Percentiles rank a stretch among this genome's conserved stretches.
These are phyloP conservation scores for Phytophthora chlamydospora DNA, from an alignment of 352 stramenopile species.

Conservation along the genomic window DNA sequence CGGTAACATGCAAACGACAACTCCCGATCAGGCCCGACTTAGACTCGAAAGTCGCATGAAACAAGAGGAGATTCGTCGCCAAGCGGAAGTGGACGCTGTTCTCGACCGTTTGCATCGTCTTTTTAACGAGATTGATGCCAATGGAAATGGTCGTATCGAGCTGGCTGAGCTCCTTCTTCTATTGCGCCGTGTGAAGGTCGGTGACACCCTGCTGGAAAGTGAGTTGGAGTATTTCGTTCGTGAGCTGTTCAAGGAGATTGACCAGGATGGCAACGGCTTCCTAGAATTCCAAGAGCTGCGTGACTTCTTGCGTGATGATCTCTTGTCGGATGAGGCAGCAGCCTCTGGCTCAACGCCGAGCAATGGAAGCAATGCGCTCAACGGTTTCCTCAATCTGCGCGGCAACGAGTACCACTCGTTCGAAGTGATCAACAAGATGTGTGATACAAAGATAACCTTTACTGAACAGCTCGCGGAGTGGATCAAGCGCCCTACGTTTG, in stretches of 20 bases:
- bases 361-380: slow-evolving; percentile 55
- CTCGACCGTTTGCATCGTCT: slow-evolving; percentile 60
- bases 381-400: slow-evolving; percentile 66
- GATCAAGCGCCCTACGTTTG: slow-evolving; percentile 50
- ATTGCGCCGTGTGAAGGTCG: slow-evolving; percentile 68
- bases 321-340: slow-evolving; percentile 40
- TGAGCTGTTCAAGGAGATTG: slow-evolving; percentile 90
- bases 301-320: slow-evolving; percentile 64
- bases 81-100: slow-evolving; percentile 62
- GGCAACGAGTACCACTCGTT: slow-evolving; percentile 73
- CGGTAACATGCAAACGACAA: slow-evolving; percentile 60
- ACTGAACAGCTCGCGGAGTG: slow-evolving; percentile 56
- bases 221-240: slow-evolving; percentile 72
- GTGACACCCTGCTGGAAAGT: slow-evolving; percentile 63
- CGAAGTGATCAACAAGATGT: slow-evolving; percentile 64
- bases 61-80: slow-evolving; percentile 53
- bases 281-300: slow-evolving; percentile 97
- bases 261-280: slow-evolving; percentile 90
- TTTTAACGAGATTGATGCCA: slow-evolving; percentile 77
- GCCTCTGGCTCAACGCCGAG: slow-evolving; percentile 11
- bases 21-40: slow-evolving; percentile 62
- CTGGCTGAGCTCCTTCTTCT: slow-evolving; percentile 65
- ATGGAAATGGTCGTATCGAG: slow-evolving; percentile 71
- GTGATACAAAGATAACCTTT: slow-evolving; percentile 57
- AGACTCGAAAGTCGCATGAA: slow-evolving; percentile 60